phyloP scores from a whole-genome alignment of 345 rosid genomes.

The Hevea brasiliensis region DNA sequence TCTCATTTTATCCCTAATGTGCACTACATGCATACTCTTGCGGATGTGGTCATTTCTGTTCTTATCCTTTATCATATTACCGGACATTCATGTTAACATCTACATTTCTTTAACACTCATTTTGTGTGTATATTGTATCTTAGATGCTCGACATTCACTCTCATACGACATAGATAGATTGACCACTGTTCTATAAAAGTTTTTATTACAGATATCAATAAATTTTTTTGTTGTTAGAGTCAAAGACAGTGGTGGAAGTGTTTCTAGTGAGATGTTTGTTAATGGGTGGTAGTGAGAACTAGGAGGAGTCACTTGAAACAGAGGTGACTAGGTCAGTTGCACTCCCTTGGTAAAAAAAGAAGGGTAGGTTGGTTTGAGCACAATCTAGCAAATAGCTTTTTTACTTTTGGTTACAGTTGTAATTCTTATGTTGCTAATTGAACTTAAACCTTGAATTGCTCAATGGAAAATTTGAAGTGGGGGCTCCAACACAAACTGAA shows the following conservation, averaged over 20 bases:
- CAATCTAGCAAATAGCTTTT: not conserved
- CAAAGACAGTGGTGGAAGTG: not conserved
- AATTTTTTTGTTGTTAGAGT: not conserved
- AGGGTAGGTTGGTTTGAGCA: not conserved
- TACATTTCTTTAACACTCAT: too few species aligned
- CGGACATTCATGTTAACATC: too few species aligned
- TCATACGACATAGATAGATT: too few species aligned
- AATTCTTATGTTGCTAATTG: not conserved
- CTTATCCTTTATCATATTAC: too few species aligned
- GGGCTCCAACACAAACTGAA: too few species aligned
- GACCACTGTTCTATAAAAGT: too few species aligned
- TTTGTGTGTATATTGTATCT: too few species aligned
- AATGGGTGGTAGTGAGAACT: not conserved
- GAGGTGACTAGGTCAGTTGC: not conserved
- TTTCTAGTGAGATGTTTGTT: not conserved
- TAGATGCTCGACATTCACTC: too few species aligned
- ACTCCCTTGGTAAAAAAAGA: too few species aligned
- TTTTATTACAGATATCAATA: not conserved
- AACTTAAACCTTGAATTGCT: not conserved
- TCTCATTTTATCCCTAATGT: too few species aligned
- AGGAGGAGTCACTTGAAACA: not conserved
- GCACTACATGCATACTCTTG: too few species aligned
- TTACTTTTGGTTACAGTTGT: not conserved
- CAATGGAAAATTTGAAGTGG: not conserved
- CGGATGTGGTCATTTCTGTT: too few species aligned